These are phyloP conservation scores for Mucuna pruriens DNA, from an alignment of 306 rosid species.

Conservation along the genomic window DNA sequence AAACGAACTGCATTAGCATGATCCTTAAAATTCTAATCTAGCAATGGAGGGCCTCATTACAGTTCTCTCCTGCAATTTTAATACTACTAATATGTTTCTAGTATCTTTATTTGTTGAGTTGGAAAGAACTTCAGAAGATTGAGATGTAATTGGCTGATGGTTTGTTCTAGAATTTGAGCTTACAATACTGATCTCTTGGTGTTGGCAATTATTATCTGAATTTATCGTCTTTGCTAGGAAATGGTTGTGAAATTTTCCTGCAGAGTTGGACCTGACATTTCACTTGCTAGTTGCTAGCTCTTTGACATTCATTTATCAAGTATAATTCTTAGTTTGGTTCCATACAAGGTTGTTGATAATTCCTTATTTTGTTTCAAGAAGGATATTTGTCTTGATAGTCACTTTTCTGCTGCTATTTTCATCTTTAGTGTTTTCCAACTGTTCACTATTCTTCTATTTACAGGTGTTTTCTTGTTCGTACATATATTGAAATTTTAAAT, in stretches of 20 bases:
- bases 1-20: neutral
- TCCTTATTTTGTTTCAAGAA: slow-evolving; percentile 1
- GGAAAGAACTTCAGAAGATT: neutral
- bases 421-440: slow-evolving; percentile 2
- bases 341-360: neutral
- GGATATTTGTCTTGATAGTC: neutral
- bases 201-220: neutral
- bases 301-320: neutral
- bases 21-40: neutral
- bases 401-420: neutral
- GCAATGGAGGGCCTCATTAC: neutral
- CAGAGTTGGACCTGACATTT: neutral
- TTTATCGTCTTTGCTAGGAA: neutral
- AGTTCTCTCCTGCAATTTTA: neutral
- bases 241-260: neutral
- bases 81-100: neutral
- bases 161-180: neutral
- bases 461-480: neutral
- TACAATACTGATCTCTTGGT: neutral
- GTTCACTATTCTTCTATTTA: neutral
- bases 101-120: neutral
- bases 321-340: neutral
- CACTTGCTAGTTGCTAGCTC: neutral
- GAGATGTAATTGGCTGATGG: neutral
- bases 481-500: neutral